Percentiles rank a stretch among this genome's conserved stretches.
Evolutionary conservation across 805 yeast genomes (phyloP).

Genomic region (Metschnikowia shivogae): DNA sequence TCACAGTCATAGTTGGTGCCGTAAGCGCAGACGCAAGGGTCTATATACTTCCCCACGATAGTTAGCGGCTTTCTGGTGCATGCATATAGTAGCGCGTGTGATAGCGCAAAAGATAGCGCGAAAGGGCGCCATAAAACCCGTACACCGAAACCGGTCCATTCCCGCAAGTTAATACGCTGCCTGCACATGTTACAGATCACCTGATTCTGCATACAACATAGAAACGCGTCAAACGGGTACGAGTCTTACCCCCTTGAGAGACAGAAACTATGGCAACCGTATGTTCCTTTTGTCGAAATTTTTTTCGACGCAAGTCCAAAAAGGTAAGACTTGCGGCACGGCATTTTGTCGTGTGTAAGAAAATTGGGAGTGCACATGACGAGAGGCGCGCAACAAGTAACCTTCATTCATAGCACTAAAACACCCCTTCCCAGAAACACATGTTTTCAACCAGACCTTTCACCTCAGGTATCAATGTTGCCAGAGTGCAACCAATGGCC

Average conservation of each 20-base stretch:
- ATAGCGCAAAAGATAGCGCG: constrained; percentile 5
- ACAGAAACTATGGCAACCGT: too few relatives aligned
- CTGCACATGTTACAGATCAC: too few relatives aligned
- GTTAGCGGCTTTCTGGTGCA: constrained; percentile 2
- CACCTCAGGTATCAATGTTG: background rate
- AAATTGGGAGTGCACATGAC: background rate
- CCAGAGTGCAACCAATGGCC: background rate
- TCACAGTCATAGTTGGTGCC: constrained; percentile 12
- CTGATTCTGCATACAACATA: too few relatives aligned
- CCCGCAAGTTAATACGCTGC: too few relatives aligned
- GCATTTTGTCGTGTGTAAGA: too few relatives aligned
- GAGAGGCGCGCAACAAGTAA: background rate
- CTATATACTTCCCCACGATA: background rate
- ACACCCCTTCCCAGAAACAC: too few relatives aligned
- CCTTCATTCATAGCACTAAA: too few relatives aligned
- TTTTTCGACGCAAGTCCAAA: too few relatives aligned
- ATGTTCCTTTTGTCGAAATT: too few relatives aligned
- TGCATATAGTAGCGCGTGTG: background rate
- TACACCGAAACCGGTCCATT: background rate
- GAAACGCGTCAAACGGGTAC: too few relatives aligned
- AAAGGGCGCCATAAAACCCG: background rate
- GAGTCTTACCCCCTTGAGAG: too few relatives aligned
- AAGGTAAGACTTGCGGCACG: too few relatives aligned
- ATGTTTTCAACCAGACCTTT: background rate
- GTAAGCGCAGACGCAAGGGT: background rate